These are phyloP conservation scores for Linnemannia schmuckeri DNA, from an alignment of 192 early-diverging fungal genomes.

Conservation along the genomic window DNA sequence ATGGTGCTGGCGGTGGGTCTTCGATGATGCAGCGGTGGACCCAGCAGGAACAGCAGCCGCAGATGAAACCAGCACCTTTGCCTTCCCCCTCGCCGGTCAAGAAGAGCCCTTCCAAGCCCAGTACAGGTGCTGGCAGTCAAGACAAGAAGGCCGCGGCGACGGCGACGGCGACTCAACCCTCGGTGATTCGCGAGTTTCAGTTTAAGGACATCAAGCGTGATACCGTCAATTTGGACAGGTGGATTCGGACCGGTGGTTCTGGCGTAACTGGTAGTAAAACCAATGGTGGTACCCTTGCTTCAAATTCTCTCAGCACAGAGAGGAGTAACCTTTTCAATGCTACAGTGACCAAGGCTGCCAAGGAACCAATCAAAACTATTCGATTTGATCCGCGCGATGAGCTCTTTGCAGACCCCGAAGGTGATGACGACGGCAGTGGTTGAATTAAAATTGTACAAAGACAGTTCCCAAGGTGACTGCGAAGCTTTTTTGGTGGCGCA, in stretches of 20 bases:
- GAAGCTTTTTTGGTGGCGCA: neutral
- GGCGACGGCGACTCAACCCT: neutral
- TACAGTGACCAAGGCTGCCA: neutral
- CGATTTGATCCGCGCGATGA: conserved; percentile 22
- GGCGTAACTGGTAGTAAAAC: neutral
- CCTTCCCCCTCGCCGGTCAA: neutral
- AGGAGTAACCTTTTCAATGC: neutral
- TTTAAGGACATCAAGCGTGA: neutral
- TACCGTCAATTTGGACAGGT: conserved; percentile 30
- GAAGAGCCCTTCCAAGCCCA: neutral
- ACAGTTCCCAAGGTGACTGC: neutral
- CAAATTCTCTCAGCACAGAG: neutral
- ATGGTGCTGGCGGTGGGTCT: neutral
- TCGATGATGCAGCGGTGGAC: conserved; percentile 27
- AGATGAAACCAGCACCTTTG: neutral
- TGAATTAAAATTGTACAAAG: neutral
- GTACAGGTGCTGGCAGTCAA: neutral
- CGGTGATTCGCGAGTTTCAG: conserved; percentile 22
- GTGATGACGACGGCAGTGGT: neutral
- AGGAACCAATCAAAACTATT: conserved; percentile 8
- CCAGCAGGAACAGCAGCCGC: neutral
- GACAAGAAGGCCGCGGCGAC: neutral
- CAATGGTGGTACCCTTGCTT: neutral
- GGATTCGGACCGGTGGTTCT: conserved; percentile 20
- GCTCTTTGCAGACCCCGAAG: conserved; percentile 10